These are phyloP conservation scores for Conticribra guillardii DNA, from an alignment of 108 stramenopile genomes.

Conservation along the genomic window DNA sequence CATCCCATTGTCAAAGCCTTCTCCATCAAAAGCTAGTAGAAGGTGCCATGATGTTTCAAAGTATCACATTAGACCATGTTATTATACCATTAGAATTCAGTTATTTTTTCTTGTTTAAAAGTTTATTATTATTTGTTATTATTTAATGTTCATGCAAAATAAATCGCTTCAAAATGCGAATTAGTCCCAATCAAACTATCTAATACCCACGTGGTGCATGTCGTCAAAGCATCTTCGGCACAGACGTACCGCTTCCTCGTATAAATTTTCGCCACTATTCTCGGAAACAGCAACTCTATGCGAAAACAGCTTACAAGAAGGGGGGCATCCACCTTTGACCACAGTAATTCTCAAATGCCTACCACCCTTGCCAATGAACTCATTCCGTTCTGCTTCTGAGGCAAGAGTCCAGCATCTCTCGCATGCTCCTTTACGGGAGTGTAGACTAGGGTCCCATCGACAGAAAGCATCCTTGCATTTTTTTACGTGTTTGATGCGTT, in stretches of 20 bases:
- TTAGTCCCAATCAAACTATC: no score
- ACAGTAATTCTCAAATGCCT: slow-evolving; percentile 47
- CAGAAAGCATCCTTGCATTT: slow-evolving; percentile 16
- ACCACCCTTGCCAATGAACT: slow-evolving; percentile 36
- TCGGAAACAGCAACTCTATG: neutral
- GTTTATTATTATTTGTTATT: no score
- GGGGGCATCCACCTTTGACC: slow-evolving; percentile 51
- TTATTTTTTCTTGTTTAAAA: no score
- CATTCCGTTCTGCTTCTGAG: slow-evolving; percentile 33
- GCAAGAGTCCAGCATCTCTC: slow-evolving; percentile 52
- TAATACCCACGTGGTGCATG: slow-evolving; percentile 22
- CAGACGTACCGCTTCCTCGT: slow-evolving; percentile 15
- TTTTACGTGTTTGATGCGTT: slow-evolving; percentile 10
- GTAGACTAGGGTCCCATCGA: slow-evolving; percentile 13
- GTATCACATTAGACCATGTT: no score
- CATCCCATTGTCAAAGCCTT: no score
- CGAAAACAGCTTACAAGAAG: slow-evolving; percentile 44
- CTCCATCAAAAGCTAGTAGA: no score
- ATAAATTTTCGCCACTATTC: neutral
- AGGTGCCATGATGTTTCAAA: no score
- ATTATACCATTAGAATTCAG: no score
- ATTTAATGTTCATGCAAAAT: no score
- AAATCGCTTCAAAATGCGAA: no score
- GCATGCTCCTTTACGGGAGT: slow-evolving; percentile 21
- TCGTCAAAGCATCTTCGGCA: slow-evolving; percentile 27